Conservation (phyloP, 2,329 filamentous ascomycete species). For the Botrytis cinerea region DNA sequence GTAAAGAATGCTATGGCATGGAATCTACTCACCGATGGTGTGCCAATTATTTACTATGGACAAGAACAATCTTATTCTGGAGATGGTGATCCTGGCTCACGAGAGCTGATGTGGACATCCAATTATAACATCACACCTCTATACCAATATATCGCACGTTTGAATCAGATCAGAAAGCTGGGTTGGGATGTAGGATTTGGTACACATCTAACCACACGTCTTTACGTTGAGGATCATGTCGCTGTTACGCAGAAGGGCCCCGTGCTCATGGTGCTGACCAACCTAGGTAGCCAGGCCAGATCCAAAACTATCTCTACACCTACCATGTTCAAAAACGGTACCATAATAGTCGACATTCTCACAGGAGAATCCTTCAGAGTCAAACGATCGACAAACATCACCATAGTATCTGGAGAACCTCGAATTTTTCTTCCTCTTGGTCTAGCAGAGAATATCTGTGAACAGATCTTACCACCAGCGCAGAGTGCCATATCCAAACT, state of each 20-base stretch:
- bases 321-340: slow-evolving; percentile 25
- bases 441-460: slow-evolving; percentile 23
- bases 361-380: slow-evolving; percentile 28
- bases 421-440: slow-evolving; percentile 25
- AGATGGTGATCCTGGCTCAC: slow-evolving; percentile 44
- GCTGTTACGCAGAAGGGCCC: slow-evolving; percentile 27
- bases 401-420: slow-evolving; percentile 23
- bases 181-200: slow-evolving; percentile 29
- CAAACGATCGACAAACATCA: slow-evolving; percentile 23
- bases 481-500: slow-evolving; percentile 9
- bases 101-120: slow-evolving; percentile 48
- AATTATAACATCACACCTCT: slow-evolving; percentile 43
- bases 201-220: slow-evolving; percentile 24
- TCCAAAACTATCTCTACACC: slow-evolving; percentile 16
- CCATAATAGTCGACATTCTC: slow-evolving; percentile 28
- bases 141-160: slow-evolving; percentile 27
- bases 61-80: slow-evolving; percentile 53
- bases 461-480: slow-evolving; percentile 21
- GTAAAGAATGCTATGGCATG: slow-evolving; percentile 51
- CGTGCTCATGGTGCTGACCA: slow-evolving; percentile 29
- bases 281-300: slow-evolving; percentile 25
- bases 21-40: slow-evolving; percentile 51
- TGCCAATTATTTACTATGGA: slow-evolving; percentile 54
- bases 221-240: slow-evolving; percentile 23
- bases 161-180: slow-evolving; percentile 27